A percentile compares a stretch with the other conserved stretches of the same genome.
phyloP scores from a whole-genome alignment of 208 protist genomes.

The Tritrichomonas foetus region DNA sequence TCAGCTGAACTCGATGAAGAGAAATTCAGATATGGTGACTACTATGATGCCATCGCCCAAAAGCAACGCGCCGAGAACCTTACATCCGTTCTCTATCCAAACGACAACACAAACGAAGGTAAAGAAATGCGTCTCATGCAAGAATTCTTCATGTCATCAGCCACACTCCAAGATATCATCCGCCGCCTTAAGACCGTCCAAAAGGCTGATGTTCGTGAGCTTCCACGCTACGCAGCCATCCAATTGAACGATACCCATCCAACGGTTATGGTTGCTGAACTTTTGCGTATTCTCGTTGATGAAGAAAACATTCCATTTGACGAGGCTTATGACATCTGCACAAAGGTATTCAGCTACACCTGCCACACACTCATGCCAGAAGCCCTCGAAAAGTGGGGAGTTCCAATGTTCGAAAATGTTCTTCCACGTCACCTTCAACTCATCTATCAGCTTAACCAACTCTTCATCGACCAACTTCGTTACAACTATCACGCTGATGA shows the following conservation, averaged over 20 bases:
- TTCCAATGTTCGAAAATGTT: constrained; percentile 62
- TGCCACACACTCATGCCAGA: constrained; percentile 74
- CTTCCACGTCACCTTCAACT: constrained; percentile 68
- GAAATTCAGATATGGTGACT: constrained; percentile 20
- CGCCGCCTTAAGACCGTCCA: not conserved
- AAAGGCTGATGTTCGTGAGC: not conserved
- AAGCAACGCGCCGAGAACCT: not conserved
- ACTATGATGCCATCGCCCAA: not conserved
- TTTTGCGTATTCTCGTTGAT: constrained; percentile 69
- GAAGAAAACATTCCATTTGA: constrained; percentile 53
- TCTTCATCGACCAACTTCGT: constrained; percentile 57
- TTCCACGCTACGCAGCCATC: constrained; percentile 54
- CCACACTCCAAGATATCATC: not conserved
- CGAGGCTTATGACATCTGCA: not conserved
- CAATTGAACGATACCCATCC: too few relatives aligned
- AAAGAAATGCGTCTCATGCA: constrained; percentile 30
- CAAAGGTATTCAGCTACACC: constrained; percentile 57
- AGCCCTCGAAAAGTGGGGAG: constrained; percentile 72
- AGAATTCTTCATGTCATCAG: not conserved
- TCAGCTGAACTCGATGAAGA: constrained; percentile 22
- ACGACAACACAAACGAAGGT: constrained; percentile 28
- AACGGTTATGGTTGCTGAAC: constrained; percentile 69
- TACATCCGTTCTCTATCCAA: constrained; percentile 32
- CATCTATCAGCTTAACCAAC: constrained; percentile 73
- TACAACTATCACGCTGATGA: not conserved